Base-by-base conservation (phyloP, 306 rosid genomes). In the Ziziphus jujuba region DNA sequence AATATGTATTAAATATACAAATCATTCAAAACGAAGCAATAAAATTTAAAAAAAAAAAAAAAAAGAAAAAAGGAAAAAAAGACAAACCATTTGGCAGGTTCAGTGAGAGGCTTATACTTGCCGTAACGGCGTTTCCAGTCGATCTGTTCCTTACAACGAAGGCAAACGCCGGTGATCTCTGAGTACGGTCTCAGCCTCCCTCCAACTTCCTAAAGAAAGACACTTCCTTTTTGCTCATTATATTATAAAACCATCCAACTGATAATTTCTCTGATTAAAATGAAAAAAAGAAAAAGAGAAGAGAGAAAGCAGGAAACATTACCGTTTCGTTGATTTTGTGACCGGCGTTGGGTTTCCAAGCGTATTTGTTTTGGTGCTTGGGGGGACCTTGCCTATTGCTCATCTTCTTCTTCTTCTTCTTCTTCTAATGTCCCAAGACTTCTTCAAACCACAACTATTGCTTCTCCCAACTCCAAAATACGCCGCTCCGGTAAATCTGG, bases 91-190 rank as follows among this genome's bases (percentile, higher is more conserved):
- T 90, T 93, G 10, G 96, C 81, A 11, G 96, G 98, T 68, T 90
- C 85, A 16, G 82, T 36, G 48, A 93, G 91, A 45, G 89, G 59
- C 83, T 93, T 93, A 84, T 90, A 93, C 64, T 90, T 93, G 4
- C 97, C 97, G 49, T 90, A 90, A 21, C 89, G 90, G 67, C 97
- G 95, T 63, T 90, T 90, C 96, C 97, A 90, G 17, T 93, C 99
- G 44, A 93, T 86, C 69, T 93, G 96, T 0, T 88, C 97, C 73
- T 66, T 93, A 47, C 97, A 93, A 36, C 99, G 96, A 33, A 75
- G 89, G 69, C 99, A 93, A 5, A 90, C 96, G 0, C 98, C 97
- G 5, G 92, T 84, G 31, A 90, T 72, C 20, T 87, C 96, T 40
- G 96, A 89, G 1, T 78, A 28, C 20, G 98, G 98, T 78, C 87